Percentiles rank a stretch among this genome's conserved stretches.
phyloP scores from a whole-genome alignment of 1,284 basidiomycete genomes.

The Boletus hoseneyae region DNA sequence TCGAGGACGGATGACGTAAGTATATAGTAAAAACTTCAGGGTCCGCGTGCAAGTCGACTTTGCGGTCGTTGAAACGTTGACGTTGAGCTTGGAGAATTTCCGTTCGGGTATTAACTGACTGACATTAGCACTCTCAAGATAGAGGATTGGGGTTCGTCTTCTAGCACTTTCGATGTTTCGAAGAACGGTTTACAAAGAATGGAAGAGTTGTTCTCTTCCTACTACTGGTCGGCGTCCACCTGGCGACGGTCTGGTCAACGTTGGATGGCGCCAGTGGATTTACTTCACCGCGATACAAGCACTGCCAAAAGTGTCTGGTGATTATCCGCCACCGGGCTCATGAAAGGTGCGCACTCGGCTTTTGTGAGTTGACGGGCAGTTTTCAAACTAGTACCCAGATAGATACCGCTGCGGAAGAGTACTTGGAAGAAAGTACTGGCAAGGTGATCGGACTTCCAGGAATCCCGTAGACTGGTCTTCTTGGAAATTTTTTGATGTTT shows the following conservation, averaged over 20 bases:
- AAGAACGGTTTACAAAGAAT: conserved; percentile 23
- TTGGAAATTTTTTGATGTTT: conserved; percentile 13
- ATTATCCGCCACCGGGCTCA: conserved; percentile 23
- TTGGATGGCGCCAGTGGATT: background rate
- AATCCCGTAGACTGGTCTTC: conserved; percentile 15
- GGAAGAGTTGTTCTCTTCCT: conserved; percentile 9
- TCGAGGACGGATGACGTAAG: background rate
- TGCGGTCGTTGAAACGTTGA: too few relatives aligned
- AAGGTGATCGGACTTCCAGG: conserved; percentile 19
- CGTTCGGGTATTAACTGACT: conserved; percentile 14
- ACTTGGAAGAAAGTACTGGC: background rate
- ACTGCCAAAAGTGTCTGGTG: conserved; percentile 4
- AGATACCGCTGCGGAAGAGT: conserved; percentile 3
- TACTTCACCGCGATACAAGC: background rate
- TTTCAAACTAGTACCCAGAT: background rate
- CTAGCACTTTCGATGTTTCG: conserved; percentile 12
- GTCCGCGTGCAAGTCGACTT: background rate
- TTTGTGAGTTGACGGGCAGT: background rate
- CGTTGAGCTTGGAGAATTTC: conserved; percentile 5
- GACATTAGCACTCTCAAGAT: conserved; percentile 22
- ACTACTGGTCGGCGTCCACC: background rate
- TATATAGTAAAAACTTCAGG: background rate
- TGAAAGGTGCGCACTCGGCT: conserved; percentile 5
- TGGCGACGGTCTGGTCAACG: conserved; percentile 5
- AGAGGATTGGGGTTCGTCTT: conserved; percentile 16